Evolutionary conservation across 768 basidiomycete species (phyloP), one percentile per base, ranked within the genome.

Genomic region (Tephrocybe sp.): DNA sequence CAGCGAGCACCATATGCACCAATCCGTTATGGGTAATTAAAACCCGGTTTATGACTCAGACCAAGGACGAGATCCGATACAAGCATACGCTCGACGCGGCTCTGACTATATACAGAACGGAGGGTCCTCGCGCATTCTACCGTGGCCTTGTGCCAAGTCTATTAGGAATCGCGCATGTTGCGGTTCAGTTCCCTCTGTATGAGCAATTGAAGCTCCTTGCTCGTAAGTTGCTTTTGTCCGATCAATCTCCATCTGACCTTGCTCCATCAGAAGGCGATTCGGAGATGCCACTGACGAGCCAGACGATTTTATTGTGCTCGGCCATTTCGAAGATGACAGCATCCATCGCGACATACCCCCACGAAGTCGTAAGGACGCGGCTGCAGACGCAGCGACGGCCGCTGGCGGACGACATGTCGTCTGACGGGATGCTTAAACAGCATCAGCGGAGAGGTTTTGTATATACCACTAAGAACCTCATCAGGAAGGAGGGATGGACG

Each of bases 21-120:
- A 98, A 92, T 69, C 97, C 97, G 0, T 68, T 99, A 6, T 99
- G 97, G 97, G 93, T 99, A 34, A 94, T 99, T 68, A 98, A 98
- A 75, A 98, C 96, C 19, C 84, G 97, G 24, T 98, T 98, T 72
- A 98, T 98, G 97, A 95, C 93, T 13, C 93, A 97, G 70, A 83
- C 85, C 36, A 77, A 81, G 52, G 75, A 80, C 25, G 90, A 94
- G 72, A 72, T 78, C 38, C 78, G 87, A 53, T 98, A 97, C 67
- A 80, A 82, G 54, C 90, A 95, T 60, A 98, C 97, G 0, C 71
- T 89, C 54, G 95, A 98, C 60, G 96, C 97, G 1, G 87, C 92
- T 34, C 57, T 78, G 34, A 89, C 90, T 4, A 98, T 99, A 54
- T 98, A 95, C 68, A 84, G 84, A 45, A 80, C 82, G 15, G 97